Conservation (phyloP, 371 early-diverging fungal genomes). For the Syncephalastrum sp. region DNA sequence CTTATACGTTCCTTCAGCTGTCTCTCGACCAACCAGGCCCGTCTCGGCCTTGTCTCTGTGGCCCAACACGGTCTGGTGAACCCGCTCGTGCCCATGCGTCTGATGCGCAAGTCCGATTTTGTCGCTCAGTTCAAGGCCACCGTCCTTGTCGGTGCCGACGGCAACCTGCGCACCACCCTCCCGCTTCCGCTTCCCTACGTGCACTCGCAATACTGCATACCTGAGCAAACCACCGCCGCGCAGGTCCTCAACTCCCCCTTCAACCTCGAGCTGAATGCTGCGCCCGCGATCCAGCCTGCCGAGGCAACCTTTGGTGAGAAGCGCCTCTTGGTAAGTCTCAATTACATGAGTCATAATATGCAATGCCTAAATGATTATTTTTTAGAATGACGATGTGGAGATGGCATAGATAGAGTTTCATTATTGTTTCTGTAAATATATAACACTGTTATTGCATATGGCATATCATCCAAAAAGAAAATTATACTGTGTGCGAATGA, state of each 20-base stretch:
- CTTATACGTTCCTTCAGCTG: conserved; percentile 27
- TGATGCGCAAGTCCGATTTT: conserved; percentile 50
- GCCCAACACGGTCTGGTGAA: conserved; percentile 70
- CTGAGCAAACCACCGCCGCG: conserved; percentile 42
- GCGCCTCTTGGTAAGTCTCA: no score
- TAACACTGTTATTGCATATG: no score
- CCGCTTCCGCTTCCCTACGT: conserved; percentile 65
- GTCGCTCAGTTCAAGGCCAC: conserved; percentile 91
- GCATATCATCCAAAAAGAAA: no score
- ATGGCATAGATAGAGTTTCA: no score
- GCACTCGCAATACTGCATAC: conserved; percentile 66
- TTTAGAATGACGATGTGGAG: no score
- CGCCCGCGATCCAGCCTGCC: conserved; percentile 37
- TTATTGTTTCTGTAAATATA: no score
- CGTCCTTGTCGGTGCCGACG: conserved; percentile 75
- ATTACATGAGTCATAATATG: no score
- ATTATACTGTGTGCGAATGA: neutral
- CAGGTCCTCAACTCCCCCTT: conserved; percentile 27
- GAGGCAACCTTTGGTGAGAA: conserved; percentile 12
- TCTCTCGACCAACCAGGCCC: conserved; percentile 76
- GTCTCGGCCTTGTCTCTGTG: conserved; percentile 87
- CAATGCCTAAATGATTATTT: no score
- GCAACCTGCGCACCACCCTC: conserved; percentile 70
- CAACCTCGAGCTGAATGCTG: neutral
- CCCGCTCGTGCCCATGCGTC: conserved; percentile 76